These are phyloP conservation scores for Blechomonas ayalai DNA, from an alignment of 208 protist genomes.

Conservation along the genomic window DNA sequence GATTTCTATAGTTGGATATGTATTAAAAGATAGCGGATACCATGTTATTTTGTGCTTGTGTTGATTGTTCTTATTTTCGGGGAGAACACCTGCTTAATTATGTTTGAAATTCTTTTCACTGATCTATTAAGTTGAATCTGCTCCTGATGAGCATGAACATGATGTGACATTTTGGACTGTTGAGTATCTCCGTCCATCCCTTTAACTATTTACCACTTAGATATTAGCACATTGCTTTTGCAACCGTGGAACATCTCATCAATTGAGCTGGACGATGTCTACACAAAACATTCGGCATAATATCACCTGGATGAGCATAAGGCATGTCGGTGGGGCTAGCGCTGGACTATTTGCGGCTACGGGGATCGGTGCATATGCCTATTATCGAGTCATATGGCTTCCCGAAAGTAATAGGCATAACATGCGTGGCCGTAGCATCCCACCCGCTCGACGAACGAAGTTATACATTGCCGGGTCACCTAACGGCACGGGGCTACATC, in stretches of 20 bases:
- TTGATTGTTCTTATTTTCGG: not conserved
- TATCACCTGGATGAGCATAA: constrained; percentile 34
- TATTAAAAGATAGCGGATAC: too few species aligned
- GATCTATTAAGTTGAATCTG: too few species aligned
- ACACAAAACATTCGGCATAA: constrained; percentile 15
- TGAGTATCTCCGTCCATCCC: too few species aligned
- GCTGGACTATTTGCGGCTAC: constrained; percentile 5
- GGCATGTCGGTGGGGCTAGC: constrained; percentile 25
- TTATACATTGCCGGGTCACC: constrained; percentile 46
- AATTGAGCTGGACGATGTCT: too few species aligned
- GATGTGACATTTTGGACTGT: too few species aligned
- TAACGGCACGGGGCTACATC: constrained; percentile 16
- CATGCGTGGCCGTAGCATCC: constrained; percentile 6
- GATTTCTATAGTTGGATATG: too few species aligned
- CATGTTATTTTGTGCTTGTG: constrained; percentile 4
- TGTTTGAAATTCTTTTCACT: not conserved
- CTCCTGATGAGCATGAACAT: too few species aligned
- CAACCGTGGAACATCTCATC: too few species aligned
- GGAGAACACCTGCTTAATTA: not conserved
- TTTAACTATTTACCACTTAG: too few species aligned
- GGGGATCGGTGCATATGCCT: constrained; percentile 26
- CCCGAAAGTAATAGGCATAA: constrained; percentile 16
- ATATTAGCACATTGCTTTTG: too few species aligned
- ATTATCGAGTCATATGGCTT: constrained; percentile 33
- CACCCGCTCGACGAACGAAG: constrained; percentile 32